Percentiles rank a stretch among this genome's conserved stretches.
These are phyloP conservation scores for Amniculicola lignicola DNA, from an alignment of 495 filamentous ascomycete genomes.

Conservation along the genomic window DNA sequence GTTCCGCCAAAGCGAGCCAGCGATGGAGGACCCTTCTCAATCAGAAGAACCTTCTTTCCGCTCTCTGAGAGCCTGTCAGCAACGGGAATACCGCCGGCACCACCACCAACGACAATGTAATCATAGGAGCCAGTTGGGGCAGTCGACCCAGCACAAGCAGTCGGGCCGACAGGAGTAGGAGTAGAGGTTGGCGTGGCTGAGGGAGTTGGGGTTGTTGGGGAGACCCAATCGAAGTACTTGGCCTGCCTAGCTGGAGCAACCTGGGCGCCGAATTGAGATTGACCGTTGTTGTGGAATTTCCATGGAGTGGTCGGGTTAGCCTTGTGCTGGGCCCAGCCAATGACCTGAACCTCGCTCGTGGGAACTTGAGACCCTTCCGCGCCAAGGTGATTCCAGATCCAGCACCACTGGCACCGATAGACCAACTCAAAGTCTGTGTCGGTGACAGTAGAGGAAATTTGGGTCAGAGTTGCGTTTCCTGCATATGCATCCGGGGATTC, in stretches of 20 bases:
- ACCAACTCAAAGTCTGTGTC: slow-evolving; percentile 53
- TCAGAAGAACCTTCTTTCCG: slow-evolving; percentile 62
- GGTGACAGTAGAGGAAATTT: slow-evolving; percentile 57
- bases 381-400: slow-evolving; percentile 54
- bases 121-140: slow-evolving; percentile 55
- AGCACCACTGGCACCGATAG: slow-evolving; percentile 63
- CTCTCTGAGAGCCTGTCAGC: slow-evolving; percentile 62
- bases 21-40: slow-evolving; percentile 63
- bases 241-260: slow-evolving; percentile 46
- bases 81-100: slow-evolving; percentile 62
- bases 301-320: slow-evolving; percentile 3
- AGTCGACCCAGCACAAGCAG: slow-evolving; percentile 20
- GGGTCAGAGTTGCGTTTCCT: slow-evolving; percentile 55
- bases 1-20: slow-evolving; percentile 58
- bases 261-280: slow-evolving; percentile 46
- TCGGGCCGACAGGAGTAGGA: slow-evolving; percentile 38
- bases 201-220: slow-evolving; percentile 43
- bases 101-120: slow-evolving; percentile 65
- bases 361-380: slow-evolving; percentile 44
- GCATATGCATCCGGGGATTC: slow-evolving; percentile 55
- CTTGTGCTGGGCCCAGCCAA: slow-evolving; percentile 34
- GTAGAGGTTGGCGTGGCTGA: slow-evolving; percentile 40
- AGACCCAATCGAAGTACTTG: slow-evolving; percentile 42
- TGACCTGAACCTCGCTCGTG: slow-evolving; percentile 24
- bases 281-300: slow-evolving; percentile 34